Base-by-base conservation (phyloP, 2,329 filamentous ascomycete species). In the Neoscytalidium dimidiatum region DNA sequence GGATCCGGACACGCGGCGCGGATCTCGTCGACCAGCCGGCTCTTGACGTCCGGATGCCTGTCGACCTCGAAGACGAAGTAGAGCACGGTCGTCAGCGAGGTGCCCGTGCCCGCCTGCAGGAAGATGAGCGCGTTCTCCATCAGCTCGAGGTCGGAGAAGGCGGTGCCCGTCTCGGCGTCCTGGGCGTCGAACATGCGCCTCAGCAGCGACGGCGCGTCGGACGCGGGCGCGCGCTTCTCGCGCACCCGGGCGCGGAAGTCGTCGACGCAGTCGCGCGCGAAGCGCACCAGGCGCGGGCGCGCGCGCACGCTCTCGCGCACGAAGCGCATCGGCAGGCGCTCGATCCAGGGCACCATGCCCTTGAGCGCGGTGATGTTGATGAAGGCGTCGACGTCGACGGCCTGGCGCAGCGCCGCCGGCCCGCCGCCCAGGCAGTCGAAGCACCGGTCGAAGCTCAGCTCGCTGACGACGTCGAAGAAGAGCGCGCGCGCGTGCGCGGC, bases 321-420 rank as follows among this genome's bases (percentile, higher is more conserved):
- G 58, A 60, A 29, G 41, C 17, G 9, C 29, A n/a, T 33, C 49
- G 63, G 63, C 41, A 51, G 29, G 44, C 63, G 26, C 29, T 64
- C 41, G 19, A 56, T 29, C 46, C 44, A 48, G 19, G 44, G 44
- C 19, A 48, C 19, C 44, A 48, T 48, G 44, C 44, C 44, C 19
- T 48, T 48, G 19, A 48, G 44, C 44, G 44, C 44, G 19, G 44
- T 48, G 44, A 48, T 21, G 19, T 48, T 48, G 44, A 48, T 48
- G 44, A 48, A 48, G 44, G 44, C 44, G 21, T 48, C 44, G 19
- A 48, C 44, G 21, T 48, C 44, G 19, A 23, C 19, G 5, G 44
- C 44, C 4, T 23, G 8, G 13, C n/a, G 21, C 44, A 26, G 7
- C 19, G 3, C 9, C 44, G 44, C 19, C 1, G n/a, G n/a, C n/a